Evolutionary conservation across 345 rosid species (phyloP).

Genomic region (Leavenworthia alabamica): DNA sequence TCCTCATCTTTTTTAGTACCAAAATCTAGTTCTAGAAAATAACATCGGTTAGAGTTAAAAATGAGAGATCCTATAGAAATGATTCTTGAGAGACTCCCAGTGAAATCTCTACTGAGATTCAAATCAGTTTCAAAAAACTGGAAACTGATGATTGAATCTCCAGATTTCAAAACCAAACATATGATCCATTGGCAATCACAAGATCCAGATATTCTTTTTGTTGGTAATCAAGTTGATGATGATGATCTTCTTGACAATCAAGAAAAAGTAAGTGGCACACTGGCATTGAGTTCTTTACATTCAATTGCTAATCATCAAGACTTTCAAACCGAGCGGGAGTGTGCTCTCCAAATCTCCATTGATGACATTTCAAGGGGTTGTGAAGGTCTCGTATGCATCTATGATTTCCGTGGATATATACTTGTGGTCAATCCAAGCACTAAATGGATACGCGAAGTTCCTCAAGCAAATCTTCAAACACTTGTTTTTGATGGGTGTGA

Average conservation of each 20-base stretch:
- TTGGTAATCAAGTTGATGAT: not conserved
- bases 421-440: not conserved
- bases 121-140: no score
- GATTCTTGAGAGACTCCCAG: conserved; percentile 4
- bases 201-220: not conserved
- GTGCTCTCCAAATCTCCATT: not conserved
- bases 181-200: no score
- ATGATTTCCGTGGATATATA: not conserved
- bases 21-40: not conserved
- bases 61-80: not conserved
- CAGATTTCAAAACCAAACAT: no score
- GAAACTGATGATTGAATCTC: no score
- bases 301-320: not conserved
- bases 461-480: not conserved
- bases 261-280: not conserved
- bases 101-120: not conserved
- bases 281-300: not conserved
- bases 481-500: not conserved
- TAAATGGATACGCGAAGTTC: not conserved
- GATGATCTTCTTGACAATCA: not conserved
- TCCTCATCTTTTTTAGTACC: not conserved
- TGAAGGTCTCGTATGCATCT: conserved; percentile 5
- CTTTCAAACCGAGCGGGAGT: not conserved
- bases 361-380: not conserved
- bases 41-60: not conserved